Conservation (phyloP, 495 filamentous ascomycete genomes). For the Hypoxylon lienhwacheense region DNA sequence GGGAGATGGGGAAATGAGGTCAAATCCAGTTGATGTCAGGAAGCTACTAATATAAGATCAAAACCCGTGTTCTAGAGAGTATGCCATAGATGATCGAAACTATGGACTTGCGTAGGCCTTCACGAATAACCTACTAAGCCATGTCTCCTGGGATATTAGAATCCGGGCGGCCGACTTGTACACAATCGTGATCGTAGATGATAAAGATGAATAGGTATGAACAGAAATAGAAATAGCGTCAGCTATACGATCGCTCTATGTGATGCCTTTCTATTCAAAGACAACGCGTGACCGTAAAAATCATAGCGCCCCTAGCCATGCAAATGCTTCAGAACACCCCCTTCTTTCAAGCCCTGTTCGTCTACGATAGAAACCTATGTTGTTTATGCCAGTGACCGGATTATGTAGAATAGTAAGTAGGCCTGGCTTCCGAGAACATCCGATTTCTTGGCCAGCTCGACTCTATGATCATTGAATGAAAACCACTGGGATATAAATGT, state of each 20-base stretch:
- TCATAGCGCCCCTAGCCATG: conserved; percentile 23
- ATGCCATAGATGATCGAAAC: too few relatives aligned
- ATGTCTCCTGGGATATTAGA: too few relatives aligned
- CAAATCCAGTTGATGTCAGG: too few relatives aligned
- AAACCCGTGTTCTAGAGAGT: too few relatives aligned
- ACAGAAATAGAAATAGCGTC: neutral
- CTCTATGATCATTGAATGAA: conserved; percentile 87
- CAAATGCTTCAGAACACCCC: conserved; percentile 34
- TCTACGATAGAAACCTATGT: neutral
- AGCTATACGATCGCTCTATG: conserved; percentile 13
- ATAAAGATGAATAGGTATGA: neutral
- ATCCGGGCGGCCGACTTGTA: too few relatives aligned
- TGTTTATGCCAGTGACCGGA: conserved; percentile 58
- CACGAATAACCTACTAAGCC: too few relatives aligned
- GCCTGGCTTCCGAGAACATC: conserved; percentile 81
- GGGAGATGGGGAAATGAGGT: too few relatives aligned
- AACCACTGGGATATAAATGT: conserved; percentile 65
- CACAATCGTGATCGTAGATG: neutral
- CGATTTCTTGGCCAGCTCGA: conserved; percentile 73
- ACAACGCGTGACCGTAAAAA: conserved; percentile 14
- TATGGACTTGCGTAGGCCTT: too few relatives aligned
- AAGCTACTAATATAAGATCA: too few relatives aligned
- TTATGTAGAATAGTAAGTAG: conserved; percentile 86
- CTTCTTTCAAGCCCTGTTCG: conserved; percentile 6
- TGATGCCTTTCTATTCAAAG: conserved; percentile 32